phyloP scores from a whole-genome alignment of 2,329 filamentous ascomycete genomes.

The Aschersonia sp. region DNA sequence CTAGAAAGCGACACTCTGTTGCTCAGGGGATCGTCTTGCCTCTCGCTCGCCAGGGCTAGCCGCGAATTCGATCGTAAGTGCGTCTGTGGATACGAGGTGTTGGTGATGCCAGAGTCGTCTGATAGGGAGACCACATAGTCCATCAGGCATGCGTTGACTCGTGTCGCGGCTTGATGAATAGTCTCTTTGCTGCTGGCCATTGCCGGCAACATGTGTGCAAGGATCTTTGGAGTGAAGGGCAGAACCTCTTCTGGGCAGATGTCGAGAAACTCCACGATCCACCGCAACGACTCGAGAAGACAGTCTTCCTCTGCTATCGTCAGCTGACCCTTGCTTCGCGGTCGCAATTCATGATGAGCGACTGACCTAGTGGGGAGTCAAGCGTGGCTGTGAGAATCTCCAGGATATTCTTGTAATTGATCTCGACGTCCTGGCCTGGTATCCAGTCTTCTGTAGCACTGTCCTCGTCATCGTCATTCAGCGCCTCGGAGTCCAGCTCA shows the following conservation, averaged over 20 bases:
- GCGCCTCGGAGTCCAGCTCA: conserved; percentile 42
- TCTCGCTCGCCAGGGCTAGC: conserved; percentile 27
- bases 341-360: neutral
- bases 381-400: conserved; percentile 85
- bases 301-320: conserved; percentile 63
- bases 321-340: neutral
- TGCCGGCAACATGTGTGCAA: conserved; percentile 83
- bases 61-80: conserved; percentile 22
- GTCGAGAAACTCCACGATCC: conserved; percentile 93
- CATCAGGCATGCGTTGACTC: conserved; percentile 83
- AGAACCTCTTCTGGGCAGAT: conserved; percentile 96
- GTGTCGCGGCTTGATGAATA: conserved; percentile 74
- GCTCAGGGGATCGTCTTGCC: conserved; percentile 30
- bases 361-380: conserved; percentile 61
- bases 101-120: conserved; percentile 40
- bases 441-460: conserved; percentile 87
- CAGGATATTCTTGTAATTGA: conserved; percentile 83
- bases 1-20: conserved; percentile 37
- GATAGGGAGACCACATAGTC: conserved; percentile 87
- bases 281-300: conserved; percentile 76
- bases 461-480: conserved; percentile 41
- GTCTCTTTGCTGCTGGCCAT: conserved; percentile 85
- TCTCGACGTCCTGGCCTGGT: conserved; percentile 88
- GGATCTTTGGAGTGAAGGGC: conserved; percentile 80
- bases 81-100: conserved; percentile 6